phyloP scores from a whole-genome alignment of 2,329 filamentous ascomycete species.

The Ilyonectria robusta region DNA sequence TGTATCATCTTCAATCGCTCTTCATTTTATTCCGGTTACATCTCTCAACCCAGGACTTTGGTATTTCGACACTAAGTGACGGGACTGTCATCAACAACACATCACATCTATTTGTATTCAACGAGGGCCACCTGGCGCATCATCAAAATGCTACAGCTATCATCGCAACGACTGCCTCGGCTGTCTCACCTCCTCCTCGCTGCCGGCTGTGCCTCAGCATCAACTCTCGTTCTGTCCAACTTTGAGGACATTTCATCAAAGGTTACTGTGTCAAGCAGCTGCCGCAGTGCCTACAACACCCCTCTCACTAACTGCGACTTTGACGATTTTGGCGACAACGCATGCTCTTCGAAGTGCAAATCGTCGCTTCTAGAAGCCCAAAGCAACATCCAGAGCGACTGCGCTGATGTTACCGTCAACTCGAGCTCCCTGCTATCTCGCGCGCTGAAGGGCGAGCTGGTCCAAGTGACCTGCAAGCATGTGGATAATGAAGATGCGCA shows the following conservation, averaged over 20 bases:
- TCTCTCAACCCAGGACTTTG: not conserved
- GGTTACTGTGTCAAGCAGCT: slow-evolving; percentile 53
- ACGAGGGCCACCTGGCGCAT: slow-evolving; percentile 1
- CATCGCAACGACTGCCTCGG: slow-evolving; percentile 43
- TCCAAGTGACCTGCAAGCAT: slow-evolving; percentile 53
- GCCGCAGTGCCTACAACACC: slow-evolving; percentile 59
- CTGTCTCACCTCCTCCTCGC: slow-evolving; percentile 42
- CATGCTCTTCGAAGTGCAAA: slow-evolving; percentile 57
- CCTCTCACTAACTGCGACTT: slow-evolving; percentile 55
- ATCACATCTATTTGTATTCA: slow-evolving; percentile 11
- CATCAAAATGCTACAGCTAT: slow-evolving; percentile 35
- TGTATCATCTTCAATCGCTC: slow-evolving; percentile 20
- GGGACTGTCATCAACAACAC: not conserved
- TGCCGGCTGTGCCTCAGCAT: slow-evolving; percentile 42
- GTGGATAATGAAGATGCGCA: slow-evolving; percentile 2
- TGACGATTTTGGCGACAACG: slow-evolving; percentile 53
- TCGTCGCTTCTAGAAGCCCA: slow-evolving; percentile 48
- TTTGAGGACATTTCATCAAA: slow-evolving; percentile 58
- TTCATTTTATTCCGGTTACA: slow-evolving; percentile 1
- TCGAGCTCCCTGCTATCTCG: slow-evolving; percentile 54
- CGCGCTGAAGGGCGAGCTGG: slow-evolving; percentile 54
- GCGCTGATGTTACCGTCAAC: slow-evolving; percentile 42
- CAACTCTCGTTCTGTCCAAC: slow-evolving; percentile 53
- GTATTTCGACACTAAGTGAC: not conserved
- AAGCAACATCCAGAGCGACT: slow-evolving; percentile 47